phyloP scores from a whole-genome alignment of 441 rosid genomes.

The Sinapis alba region DNA sequence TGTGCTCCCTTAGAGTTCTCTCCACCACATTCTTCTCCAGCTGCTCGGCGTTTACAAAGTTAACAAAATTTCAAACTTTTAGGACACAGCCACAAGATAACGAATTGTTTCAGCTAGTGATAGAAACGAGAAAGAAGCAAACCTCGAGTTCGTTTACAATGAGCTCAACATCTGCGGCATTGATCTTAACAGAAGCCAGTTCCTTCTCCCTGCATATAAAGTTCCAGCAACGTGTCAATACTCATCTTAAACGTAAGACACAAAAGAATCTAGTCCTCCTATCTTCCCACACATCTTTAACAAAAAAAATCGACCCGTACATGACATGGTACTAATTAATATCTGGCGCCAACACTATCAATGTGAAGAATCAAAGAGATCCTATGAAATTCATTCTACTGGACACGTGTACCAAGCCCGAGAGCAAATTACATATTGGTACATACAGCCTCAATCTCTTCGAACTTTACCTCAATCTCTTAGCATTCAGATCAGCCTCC shows the following conservation, averaged over 20 bases:
- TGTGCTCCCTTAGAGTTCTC: constrained; percentile 92
- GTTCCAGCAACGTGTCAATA: neutral
- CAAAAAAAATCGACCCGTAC: neutral
- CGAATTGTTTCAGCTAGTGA: neutral
- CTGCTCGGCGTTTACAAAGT: constrained; percentile 41
- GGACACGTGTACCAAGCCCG: neutral
- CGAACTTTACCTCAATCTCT: constrained; percentile 79
- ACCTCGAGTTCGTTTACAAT: constrained; percentile 96
- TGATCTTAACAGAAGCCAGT: constrained; percentile 95
- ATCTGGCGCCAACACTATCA: neutral
- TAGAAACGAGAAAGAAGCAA: neutral
- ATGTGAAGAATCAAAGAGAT: neutral
- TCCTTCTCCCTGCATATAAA: constrained; percentile 73
- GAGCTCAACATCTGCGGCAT: constrained; percentile 84
- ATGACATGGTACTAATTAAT: constrained; percentile 3
- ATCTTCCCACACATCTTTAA: neutral
- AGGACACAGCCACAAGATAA: neutral
- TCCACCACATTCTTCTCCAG: constrained; percentile 90
- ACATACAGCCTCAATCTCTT: constrained; percentile 48
- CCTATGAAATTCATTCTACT: neutral
- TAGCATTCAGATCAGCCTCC: constrained; percentile 83
- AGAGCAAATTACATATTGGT: neutral
- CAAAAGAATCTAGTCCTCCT: neutral
- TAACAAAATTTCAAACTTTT: constrained; percentile 21
- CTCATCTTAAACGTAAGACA: neutral